Evolutionary conservation across 2,329 filamentous ascomycete genomes (phyloP), one percentile per base, ranked within the genome.

Genomic region (Plectosphaerella plurivora): DNA sequence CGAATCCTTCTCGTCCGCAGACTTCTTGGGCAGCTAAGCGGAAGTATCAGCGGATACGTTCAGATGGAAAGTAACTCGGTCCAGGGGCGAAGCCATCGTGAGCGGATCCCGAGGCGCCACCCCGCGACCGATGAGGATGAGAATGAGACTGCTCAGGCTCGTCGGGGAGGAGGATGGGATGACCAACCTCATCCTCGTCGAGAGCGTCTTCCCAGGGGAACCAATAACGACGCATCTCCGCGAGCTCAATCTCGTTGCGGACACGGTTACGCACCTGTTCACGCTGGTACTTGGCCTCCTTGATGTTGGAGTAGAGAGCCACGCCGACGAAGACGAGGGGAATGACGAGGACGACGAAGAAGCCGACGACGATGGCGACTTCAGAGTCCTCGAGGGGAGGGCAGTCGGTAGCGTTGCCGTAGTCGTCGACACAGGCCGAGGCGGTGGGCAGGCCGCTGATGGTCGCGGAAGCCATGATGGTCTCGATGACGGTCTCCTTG

Each of bases 171-270:
- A 33, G 28, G 28, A 33, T 8, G 44, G 44, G 41, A 12, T 12
- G n/a, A 44, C 41, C 6, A 25, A 47, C 53, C 24, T 51, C 53
- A n/a, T 42, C 50, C n/a, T 53, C 49, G 15, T 51, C 47, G 33
- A 53, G 45, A 37, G 48, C 48, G 24, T 55, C 53, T 37, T 48
- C 48, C 55, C 55, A 56, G 45, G 55, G 55, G 47, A 58, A 57
- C 54, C 54, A 57, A 20, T 33, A 52, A 16, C 25, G 41, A 10
- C 49, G 28, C 42, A 44, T 47, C 10, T 44, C 14, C 22, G 52
- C 52, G 49, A 58, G 51, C 54, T 58, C 56, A 10, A 58, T 52
- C 22, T 57, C 52, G 18, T 35, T 10, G 37, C 47, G 15, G 14
- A 8, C 4, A 14, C 14, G 5, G 15, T 20, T 20, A 12, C 10